A percentile compares a stretch with the other conserved stretches of the same genome.
phyloP scores from a whole-genome alignment of 2,329 filamentous ascomycete genomes.

The Trichoderma asperellum region DNA sequence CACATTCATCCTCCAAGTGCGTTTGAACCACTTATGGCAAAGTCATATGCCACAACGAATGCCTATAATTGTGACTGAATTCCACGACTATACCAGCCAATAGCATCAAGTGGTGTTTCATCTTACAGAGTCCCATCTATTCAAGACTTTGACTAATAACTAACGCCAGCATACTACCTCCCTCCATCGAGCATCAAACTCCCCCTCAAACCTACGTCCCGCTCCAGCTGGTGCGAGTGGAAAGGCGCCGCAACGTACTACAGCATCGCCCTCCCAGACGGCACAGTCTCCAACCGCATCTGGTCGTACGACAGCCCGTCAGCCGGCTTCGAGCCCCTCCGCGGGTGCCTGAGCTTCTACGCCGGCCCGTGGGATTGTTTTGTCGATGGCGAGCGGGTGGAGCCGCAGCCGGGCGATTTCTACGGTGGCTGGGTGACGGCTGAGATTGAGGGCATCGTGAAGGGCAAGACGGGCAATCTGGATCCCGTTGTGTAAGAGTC shows the following conservation, averaged over 20 bases:
- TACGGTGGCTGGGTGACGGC: conserved; percentile 68
- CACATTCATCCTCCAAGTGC: conserved; percentile 63
- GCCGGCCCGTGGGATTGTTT: conserved; percentile 65
- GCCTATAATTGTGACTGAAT: neutral
- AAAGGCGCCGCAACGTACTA: conserved; percentile 65
- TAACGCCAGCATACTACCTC: conserved; percentile 59
- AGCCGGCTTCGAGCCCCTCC: conserved; percentile 55
- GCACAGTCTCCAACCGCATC: conserved; percentile 54
- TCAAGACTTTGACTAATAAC: neutral
- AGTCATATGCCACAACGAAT: no score
- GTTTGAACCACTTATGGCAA: conserved; percentile 30
- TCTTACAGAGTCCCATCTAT: conserved; percentile 18
- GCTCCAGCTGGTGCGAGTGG: conserved; percentile 60
- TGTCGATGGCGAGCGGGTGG: conserved; percentile 63
- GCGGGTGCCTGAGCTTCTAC: conserved; percentile 62
- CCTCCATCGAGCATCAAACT: conserved; percentile 55
- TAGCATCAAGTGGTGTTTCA: conserved; percentile 39
- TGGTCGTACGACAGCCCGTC: conserved; percentile 64
- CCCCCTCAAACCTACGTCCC: conserved; percentile 50
- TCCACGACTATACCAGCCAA: no score
- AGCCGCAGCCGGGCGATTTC: conserved; percentile 64
- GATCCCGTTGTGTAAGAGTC: conserved; percentile 42
- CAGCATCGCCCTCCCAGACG: conserved; percentile 48
- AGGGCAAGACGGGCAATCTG: conserved; percentile 47
- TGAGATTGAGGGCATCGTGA: conserved; percentile 59